Evolutionary conservation across 345 rosid genomes (phyloP).

Genomic region (Brassica napus): Da-Ae NC_063452.1:13140001-13140500

Average conservation of each 20-base stretch:
- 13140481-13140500: background rate
- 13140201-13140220: background rate
- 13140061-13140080: background rate
- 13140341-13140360: background rate
- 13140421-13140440: background rate
- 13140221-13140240: background rate
- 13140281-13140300: background rate
- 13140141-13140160: no score
- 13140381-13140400: background rate
- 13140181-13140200: background rate
- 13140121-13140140: background rate
- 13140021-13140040: background rate
- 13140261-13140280: background rate
- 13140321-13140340: background rate
- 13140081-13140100: background rate
- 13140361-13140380: background rate
- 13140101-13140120: background rate
- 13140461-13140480: background rate
- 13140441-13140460: background rate
- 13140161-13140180: no score
- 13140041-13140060: background rate
- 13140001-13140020: background rate
- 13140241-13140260: background rate
- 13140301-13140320: background rate
- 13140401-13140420: background rate